Evolutionary conservation across 345 rosid species (phyloP), one percentile per base, ranked within the genome.

Genomic region (Moricandia arvensis): DNA sequence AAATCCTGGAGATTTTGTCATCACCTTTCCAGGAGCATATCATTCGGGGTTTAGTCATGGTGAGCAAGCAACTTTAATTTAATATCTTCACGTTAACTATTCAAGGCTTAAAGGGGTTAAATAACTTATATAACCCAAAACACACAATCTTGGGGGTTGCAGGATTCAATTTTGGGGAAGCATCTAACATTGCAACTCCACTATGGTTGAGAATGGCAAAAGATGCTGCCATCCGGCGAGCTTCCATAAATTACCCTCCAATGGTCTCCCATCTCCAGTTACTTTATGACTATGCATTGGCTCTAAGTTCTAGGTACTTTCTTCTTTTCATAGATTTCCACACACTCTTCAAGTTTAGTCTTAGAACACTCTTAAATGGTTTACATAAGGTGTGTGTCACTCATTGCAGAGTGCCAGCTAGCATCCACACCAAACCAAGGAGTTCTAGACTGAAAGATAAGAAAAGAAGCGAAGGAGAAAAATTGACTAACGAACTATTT

Each of bases 11-110:
- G 99, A 95, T 67, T 95, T 95, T 80, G 97, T 95, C 35, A 90
- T 95, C 77, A 95, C 99, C 16, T 96, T 96, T 78, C 99, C 99
- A 59, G 87, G 98, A 83, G 99, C 98, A 45, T 96, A 96, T 82
- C 99, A 96, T 85, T 88, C 96, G 15, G 99, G 99, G 68, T 96
- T 96, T 81, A 96, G 99, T 86, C 97, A 93, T 69, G 99, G 99
- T 93, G 73, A 85, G 82, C 18, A 45, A 54, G 41, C 45, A 24
- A 63, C 59, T 62, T 58, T 58, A 3, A 57, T 68, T n/a, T 15
- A 35, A 45, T 43, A 62, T 63, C 35, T 75, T 37, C 66, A 49
- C 11, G 27, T 17, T 29, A 59, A 17, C 33, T 30, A 35, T 54
- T 81, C 63, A 63, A 5, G 77, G 38, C 10, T 38, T 66, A 47